Evolutionary conservation across 805 yeast genomes (phyloP), one percentile per base, ranked within the genome.

Genomic region (Phaffomyces thermotolerans): DNA sequence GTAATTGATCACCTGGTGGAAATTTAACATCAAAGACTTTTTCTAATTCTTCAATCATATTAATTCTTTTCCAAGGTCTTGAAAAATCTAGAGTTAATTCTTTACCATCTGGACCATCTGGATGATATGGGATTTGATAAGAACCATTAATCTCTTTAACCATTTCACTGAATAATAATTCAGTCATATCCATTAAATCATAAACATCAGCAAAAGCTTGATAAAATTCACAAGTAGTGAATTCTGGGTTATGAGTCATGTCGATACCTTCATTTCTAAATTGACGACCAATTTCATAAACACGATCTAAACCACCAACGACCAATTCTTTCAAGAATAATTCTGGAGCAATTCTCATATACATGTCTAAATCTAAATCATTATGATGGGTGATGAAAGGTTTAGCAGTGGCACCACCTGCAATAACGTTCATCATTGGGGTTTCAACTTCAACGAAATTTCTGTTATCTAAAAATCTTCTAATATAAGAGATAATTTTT

Each of bases 331-430:
- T 91, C 68, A 91, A 78, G 75, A 83, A 91, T 64, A 91, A 77
- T 73, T 91, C 99, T 46, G 99, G 99, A 34, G 99, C 99, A 69
- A 91, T 83, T 78, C 99, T 86, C 95, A 91, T 84, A 73, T 70
- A 91, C 86, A 91, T 84, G 60, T 91, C 93, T 88, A 93, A 81
- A 71, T 87, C 81, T 65, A 93, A 79, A 63, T 93, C 98, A 63
- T 91, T 93, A 72, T 91, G 98, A 65, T 93, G 98, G 44, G 98
- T 93, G 56, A 85, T 73, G 68, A 91, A 91, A 36, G 99, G 99
- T 73, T 89, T 91, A 56, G 99, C 99, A 51, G 98, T 93, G 56
- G 99, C 99, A 72, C 99, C 99, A 66, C 98, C 98, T 47, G 98
- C 98, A 68, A 93, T 90, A 53, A 88, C 86, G 72, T 93, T 93